Evolutionary conservation across 129 eudicot genomes (phyloP).

Genomic region (Silybum marianum): DNA sequence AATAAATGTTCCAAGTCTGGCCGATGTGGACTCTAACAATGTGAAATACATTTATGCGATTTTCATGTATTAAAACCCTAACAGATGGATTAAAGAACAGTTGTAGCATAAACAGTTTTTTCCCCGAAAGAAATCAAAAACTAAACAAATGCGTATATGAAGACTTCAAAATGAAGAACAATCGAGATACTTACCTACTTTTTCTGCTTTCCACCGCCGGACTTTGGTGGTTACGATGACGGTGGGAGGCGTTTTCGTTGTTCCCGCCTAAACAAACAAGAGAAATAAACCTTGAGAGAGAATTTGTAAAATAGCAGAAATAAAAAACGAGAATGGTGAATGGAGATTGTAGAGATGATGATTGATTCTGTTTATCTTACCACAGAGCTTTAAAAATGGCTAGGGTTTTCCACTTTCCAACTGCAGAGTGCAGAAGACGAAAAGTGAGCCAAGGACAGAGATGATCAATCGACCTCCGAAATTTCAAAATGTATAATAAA

Average conservation of each 20-base stretch:
- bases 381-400: not conserved
- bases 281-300: not conserved
- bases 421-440: not conserved
- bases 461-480: not conserved
- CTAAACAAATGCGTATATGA: not conserved
- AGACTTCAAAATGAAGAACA: not conserved
- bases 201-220: constrained; percentile 77
- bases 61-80: too few species aligned
- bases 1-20: too few species aligned
- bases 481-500: not conserved
- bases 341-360: constrained; percentile 3
- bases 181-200: constrained; percentile 46
- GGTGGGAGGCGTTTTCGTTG: constrained; percentile 69
- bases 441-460: not conserved
- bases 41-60: too few species aligned
- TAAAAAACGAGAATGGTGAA: not conserved
- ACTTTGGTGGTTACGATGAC: constrained; percentile 71
- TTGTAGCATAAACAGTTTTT: too few species aligned
- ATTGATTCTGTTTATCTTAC: not conserved
- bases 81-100: too few species aligned
- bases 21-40: too few species aligned
- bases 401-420: not conserved
- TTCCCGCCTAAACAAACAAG: constrained; percentile 43
- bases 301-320: too few species aligned
- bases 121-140: not conserved